Evolutionary conservation across 2,329 filamentous ascomycete genomes (phyloP).

Genomic region (Keithomyces neogunnii): DNA sequence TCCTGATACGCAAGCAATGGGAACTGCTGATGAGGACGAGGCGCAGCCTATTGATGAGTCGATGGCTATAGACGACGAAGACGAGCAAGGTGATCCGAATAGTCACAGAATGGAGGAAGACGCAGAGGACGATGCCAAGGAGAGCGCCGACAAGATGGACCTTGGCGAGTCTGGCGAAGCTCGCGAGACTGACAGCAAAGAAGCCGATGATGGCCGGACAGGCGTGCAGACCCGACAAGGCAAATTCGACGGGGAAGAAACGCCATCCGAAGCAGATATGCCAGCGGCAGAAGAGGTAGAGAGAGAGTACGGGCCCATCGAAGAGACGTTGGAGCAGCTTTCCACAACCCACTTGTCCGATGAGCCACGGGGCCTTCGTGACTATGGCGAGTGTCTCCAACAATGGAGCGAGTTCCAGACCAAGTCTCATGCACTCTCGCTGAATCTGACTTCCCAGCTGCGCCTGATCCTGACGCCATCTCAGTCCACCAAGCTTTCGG

Average conservation of each 20-base stretch:
- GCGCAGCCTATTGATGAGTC: slow-evolving; percentile 77
- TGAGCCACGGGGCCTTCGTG: slow-evolving; percentile 32
- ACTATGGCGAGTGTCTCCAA: slow-evolving; percentile 51
- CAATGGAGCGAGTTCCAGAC: slow-evolving; percentile 83
- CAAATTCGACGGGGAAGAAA: slow-evolving; percentile 45
- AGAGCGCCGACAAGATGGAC: slow-evolving; percentile 35
- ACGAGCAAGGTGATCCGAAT: slow-evolving; percentile 46
- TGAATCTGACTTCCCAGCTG: slow-evolving; percentile 87
- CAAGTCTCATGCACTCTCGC: slow-evolving; percentile 75
- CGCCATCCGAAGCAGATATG: slow-evolving; percentile 26
- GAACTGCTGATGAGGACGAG: slow-evolving; percentile 80
- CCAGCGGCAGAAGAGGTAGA: slow-evolving; percentile 40
- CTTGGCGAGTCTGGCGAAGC: slow-evolving; percentile 24
- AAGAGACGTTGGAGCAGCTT: slow-evolving; percentile 54
- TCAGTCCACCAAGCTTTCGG: slow-evolving; percentile 89
- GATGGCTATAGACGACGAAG: slow-evolving; percentile 77
- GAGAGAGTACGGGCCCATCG: slow-evolving; percentile 39
- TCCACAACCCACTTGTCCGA: slow-evolving; percentile 63
- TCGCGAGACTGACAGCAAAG: slow-evolving; percentile 32
- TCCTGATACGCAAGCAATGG: slow-evolving; percentile 85
- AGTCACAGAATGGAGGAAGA: slow-evolving; percentile 46
- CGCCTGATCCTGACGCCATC: slow-evolving; percentile 93
- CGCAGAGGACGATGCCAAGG: slow-evolving; percentile 36
- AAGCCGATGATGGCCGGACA: slow-evolving; percentile 44
- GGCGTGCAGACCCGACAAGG: slow-evolving; percentile 53